Conservation (phyloP, 2,329 filamentous ascomycete species). For the Cryphonectria carpinicola region DNA sequence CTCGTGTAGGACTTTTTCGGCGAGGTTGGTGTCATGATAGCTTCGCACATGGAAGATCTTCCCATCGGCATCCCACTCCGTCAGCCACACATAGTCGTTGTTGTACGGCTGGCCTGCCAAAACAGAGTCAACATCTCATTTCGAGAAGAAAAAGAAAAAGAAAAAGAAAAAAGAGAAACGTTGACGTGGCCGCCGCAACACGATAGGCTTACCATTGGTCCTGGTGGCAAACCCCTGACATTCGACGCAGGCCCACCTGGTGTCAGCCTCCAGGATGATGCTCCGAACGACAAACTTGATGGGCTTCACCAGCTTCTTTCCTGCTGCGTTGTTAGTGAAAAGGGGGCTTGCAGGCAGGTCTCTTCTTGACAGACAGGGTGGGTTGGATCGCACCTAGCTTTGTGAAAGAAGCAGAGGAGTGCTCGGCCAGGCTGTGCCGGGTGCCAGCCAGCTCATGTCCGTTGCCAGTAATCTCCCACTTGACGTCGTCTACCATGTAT, state of each 20-base stretch:
- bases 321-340: not conserved
- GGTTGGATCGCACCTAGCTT: not conserved
- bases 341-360: not conserved
- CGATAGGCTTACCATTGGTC: constrained; percentile 6
- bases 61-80: constrained; percentile 13
- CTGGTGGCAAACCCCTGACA: constrained; percentile 13
- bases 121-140: not conserved
- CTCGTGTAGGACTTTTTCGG: constrained; percentile 15
- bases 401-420: constrained; percentile 8
- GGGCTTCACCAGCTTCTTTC: constrained; percentile 7
- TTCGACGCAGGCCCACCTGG: constrained; percentile 13
- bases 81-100: constrained; percentile 20
- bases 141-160: too few relatives aligned
- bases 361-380: not conserved
- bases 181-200: too few relatives aligned
- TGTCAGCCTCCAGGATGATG: constrained; percentile 14
- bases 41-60: constrained; percentile 16
- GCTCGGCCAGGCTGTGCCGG: constrained; percentile 8
- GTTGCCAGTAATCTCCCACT: constrained; percentile 10
- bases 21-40: constrained; percentile 15
- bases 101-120: constrained; percentile 9
- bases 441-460: constrained; percentile 12
- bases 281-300: constrained; percentile 10
- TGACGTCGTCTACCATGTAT: not conserved
- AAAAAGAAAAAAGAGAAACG: not conserved